A percentile compares a stretch with the other conserved stretches of the same genome.
Evolutionary conservation across 768 basidiomycete species (phyloP).

Genomic region (Candolleomyces efflorescens): DNA sequence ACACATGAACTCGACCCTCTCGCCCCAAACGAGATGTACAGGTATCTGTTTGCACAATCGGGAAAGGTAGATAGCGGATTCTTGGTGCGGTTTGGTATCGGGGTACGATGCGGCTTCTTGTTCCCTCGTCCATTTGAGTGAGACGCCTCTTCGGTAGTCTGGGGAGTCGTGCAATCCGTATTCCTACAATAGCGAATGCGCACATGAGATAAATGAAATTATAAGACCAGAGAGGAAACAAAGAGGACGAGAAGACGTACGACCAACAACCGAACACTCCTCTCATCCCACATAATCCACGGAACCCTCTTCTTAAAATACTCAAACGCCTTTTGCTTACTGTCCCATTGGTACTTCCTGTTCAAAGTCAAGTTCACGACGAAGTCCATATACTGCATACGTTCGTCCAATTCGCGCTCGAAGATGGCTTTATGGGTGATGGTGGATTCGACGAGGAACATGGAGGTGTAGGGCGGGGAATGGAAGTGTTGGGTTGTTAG

Average conservation of each 20-base stretch:
- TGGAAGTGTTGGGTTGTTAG: slow-evolving; percentile 31
- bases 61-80: slow-evolving; percentile 29
- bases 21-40: slow-evolving; percentile 47
- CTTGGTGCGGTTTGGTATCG: slow-evolving; percentile 41
- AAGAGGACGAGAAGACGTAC: slow-evolving; percentile 23
- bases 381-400: slow-evolving; percentile 33
- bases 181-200: slow-evolving; percentile 19
- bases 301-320: slow-evolving; percentile 42
- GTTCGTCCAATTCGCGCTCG: slow-evolving; percentile 30
- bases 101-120: slow-evolving; percentile 45
- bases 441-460: slow-evolving; percentile 44
- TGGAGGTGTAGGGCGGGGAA: slow-evolving; percentile 24
- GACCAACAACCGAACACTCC: slow-evolving; percentile 31
- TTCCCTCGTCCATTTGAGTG: slow-evolving; percentile 39
- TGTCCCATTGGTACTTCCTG: slow-evolving; percentile 38
- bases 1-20: slow-evolving; percentile 40
- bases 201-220: neutral
- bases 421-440: slow-evolving; percentile 36
- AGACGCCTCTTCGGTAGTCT: slow-evolving; percentile 19
- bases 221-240: too few relatives aligned
- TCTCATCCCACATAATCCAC: slow-evolving; percentile 44
- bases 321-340: slow-evolving; percentile 33
- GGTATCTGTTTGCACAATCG: slow-evolving; percentile 32
- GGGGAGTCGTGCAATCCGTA: slow-evolving; percentile 29
- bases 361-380: slow-evolving; percentile 30